These are phyloP conservation scores for Capsicum chinense DNA, from an alignment of 257 asterid genomes.

Conservation along the genomic window DNA sequence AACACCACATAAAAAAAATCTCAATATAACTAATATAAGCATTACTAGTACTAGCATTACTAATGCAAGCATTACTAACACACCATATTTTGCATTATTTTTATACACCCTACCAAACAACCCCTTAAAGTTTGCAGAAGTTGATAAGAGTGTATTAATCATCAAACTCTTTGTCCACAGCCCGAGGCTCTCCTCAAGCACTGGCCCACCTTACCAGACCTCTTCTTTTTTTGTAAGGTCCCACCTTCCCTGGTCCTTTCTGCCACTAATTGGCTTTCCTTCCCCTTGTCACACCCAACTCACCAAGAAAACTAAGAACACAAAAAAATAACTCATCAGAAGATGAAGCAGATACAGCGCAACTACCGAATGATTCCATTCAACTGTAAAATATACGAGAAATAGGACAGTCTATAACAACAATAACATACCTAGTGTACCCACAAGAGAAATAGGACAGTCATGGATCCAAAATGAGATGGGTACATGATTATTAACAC, in stretches of 20 bases:
- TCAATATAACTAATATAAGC: too few relatives aligned
- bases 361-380: conserved; percentile 20
- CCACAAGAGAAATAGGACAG: background rate
- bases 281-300: conserved; percentile 1
- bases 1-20: too few relatives aligned
- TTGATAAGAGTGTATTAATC: conserved; percentile 16
- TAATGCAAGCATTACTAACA: too few relatives aligned
- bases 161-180: background rate
- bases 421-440: too few relatives aligned
- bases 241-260: conserved; percentile 5
- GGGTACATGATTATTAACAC: conserved; percentile 10
- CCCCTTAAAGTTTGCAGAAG: background rate
- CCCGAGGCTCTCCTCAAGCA: background rate
- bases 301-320: conserved; percentile 10
- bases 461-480: background rate
- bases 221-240: background rate
- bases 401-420: background rate
- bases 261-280: conserved; percentile 6
- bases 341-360: conserved; percentile 18
- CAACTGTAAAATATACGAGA: background rate
- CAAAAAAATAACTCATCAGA: background rate
- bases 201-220: background rate
- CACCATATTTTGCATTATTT: too few relatives aligned
- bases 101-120: too few relatives aligned
- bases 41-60: too few relatives aligned